Conservation (phyloP, 495 filamentous ascomycete species). For the Penicillium silybi region DNA sequence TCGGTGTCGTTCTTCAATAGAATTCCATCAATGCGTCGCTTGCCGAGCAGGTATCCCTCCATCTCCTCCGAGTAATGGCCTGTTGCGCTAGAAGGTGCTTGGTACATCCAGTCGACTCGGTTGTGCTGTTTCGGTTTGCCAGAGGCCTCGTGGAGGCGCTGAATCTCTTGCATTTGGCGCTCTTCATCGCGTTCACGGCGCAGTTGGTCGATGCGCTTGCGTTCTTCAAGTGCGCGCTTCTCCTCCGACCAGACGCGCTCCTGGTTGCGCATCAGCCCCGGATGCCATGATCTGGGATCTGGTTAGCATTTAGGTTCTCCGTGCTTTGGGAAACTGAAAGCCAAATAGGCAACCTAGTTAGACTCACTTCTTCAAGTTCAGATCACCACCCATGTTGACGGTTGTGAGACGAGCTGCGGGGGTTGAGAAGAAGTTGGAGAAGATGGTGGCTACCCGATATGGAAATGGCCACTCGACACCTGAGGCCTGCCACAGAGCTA, state of each 20-base stretch:
- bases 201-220: constrained; percentile 82
- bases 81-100: constrained; percentile 75
- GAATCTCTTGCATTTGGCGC: constrained; percentile 84
- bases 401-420: constrained; percentile 12
- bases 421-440: constrained; percentile 4
- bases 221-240: constrained; percentile 89
- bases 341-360: not conserved
- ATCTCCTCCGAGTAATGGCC: constrained; percentile 84
- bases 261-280: constrained; percentile 78
- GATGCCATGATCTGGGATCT: constrained; percentile 71
- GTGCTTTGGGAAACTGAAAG: not conserved
- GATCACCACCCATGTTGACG: constrained; percentile 74
- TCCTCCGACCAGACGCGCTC: constrained; percentile 80
- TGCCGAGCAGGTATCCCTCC: constrained; percentile 90
- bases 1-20: constrained; percentile 76
- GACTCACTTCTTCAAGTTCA: constrained; percentile 84
- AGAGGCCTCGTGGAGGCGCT: constrained; percentile 82
- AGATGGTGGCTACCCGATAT: constrained; percentile 6
- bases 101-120: constrained; percentile 97
- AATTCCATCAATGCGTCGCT: constrained; percentile 77
- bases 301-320: constrained; percentile 10
- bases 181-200: constrained; percentile 93
- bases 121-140: constrained; percentile 71
- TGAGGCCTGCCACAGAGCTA: not conserved
- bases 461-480: constrained; percentile 6